Percentiles rank a stretch among this genome's conserved stretches.
phyloP scores from a whole-genome alignment of 768 basidiomycete species.

The Leccinum subgranulosum region DNA sequence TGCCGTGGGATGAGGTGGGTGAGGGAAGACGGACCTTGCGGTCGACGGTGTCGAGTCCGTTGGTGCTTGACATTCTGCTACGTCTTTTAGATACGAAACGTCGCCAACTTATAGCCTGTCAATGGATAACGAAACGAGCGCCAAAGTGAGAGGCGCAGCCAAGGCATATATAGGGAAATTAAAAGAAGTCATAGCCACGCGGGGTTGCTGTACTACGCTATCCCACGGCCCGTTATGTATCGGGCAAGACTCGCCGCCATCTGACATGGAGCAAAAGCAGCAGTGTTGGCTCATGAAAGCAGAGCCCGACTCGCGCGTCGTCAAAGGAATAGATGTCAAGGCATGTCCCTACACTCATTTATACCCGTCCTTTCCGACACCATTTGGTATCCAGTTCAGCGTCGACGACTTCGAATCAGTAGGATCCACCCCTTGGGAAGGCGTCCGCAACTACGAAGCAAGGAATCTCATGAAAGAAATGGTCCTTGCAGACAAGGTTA shows the following conservation, averaged over 20 bases:
- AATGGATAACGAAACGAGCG: background rate
- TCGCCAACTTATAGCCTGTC: conserved; percentile 14
- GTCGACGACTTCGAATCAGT: conserved; percentile 80
- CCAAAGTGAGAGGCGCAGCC: background rate
- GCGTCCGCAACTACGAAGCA: conserved; percentile 83
- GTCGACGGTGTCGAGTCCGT: conserved; percentile 31
- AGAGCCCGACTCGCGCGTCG: conserved; percentile 78
- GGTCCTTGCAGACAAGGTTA: conserved; percentile 69
- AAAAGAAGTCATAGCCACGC: no score
- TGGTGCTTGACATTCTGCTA: conserved; percentile 24
- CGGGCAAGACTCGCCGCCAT: background rate
- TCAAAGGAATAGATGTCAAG: conserved; percentile 88
- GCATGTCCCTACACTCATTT: conserved; percentile 30
- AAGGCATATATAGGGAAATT: background rate
- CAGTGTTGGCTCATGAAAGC: conserved; percentile 77
- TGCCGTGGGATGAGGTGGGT: conserved; percentile 40
- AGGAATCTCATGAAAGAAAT: conserved; percentile 83
- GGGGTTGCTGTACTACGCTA: no score
- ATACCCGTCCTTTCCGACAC: background rate
- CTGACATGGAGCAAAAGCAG: conserved; percentile 18
- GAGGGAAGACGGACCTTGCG: conserved; percentile 54
- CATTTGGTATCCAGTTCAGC: conserved; percentile 54
- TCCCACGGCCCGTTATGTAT: background rate
- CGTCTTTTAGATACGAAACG: background rate
- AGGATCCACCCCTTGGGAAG: conserved; percentile 77